A percentile compares a stretch with the other conserved stretches of the same genome.
Evolutionary conservation across 768 basidiomycete species (phyloP).

Genomic region (Rhizopogon vinicolor): DNA sequence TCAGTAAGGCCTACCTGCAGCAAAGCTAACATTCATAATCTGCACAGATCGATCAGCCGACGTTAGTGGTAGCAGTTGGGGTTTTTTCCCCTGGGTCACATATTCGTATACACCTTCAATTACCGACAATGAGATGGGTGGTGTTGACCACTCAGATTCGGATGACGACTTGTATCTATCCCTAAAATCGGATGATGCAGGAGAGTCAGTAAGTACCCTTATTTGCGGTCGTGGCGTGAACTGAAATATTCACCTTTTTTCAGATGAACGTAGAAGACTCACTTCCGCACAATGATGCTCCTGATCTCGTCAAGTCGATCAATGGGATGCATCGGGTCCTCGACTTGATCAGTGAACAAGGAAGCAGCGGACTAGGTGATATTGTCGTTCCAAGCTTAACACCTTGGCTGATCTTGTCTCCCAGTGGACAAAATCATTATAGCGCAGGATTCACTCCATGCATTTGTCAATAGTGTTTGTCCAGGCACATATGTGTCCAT

Average conservation of each 20-base stretch:
- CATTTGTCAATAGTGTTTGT: conserved; percentile 42
- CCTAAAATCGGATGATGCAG: not conserved
- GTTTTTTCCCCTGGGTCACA: too few species aligned
- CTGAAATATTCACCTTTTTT: not conserved
- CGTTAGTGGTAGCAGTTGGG: too few species aligned
- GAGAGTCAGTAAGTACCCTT: not conserved
- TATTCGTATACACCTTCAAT: too few species aligned
- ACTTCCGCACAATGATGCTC: conserved; percentile 4
- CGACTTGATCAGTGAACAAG: conserved; percentile 48
- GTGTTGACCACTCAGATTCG: not conserved
- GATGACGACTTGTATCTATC: not conserved
- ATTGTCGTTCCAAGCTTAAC: not conserved
- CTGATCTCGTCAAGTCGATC: conserved; percentile 27
- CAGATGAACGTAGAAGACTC: conserved; percentile 15
- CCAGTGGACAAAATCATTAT: conserved; percentile 64
- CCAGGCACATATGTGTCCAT: conserved; percentile 51
- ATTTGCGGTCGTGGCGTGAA: not conserved
- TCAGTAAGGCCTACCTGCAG: not conserved
- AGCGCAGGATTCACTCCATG: conserved; percentile 41
- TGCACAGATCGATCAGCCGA: not conserved
- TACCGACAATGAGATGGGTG: too few species aligned
- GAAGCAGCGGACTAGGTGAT: conserved; percentile 48
- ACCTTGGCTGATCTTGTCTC: not conserved
- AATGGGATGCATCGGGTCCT: conserved; percentile 49
- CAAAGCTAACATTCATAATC: not conserved